Evolutionary conservation across 2,329 filamentous ascomycete genomes (phyloP), one percentile per base, ranked within the genome.

Genomic region (Aspergillus ibericus): DNA sequence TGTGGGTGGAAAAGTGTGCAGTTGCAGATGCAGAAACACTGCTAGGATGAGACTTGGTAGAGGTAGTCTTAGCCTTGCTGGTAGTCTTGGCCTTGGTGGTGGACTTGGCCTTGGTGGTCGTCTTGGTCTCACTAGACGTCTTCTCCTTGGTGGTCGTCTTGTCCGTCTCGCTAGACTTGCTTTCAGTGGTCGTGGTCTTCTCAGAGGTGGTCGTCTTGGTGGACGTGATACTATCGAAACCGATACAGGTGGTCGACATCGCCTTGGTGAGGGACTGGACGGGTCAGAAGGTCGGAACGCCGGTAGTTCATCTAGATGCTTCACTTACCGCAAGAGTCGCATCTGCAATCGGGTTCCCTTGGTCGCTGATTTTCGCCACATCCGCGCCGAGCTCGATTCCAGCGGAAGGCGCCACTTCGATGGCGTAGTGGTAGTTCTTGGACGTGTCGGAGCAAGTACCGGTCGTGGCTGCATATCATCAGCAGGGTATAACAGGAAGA

Each of bases 371-470:
- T 38, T 61, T 55, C 6, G 62, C 38, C 29, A 61, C 36, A 12
- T 59, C 54, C 3, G 58, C 60, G n/a, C 59, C 52, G 16, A 64
- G 58, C 52, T 49, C 63, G 34, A 64, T 48, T 6, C 62, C 60
- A 12, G 59, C 58, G 12, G 48, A 54, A 25, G 62, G 60, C 5
- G 18, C 32, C 22, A 64, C 32, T 34, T 40, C 51, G 51, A 53
- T 42, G 6, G 51, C 51, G 38, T 53, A 53, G 58, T 52, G 55
- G 52, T 50, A 27, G 9, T 52, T 20, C 44, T 16, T 29, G 25
- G n/a, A 12, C 25, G 38, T 32, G 9, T 35, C 44, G 42, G 34
- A 52, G 16, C 62, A 64, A 2, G 47, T 61, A 5, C 51, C 55
- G n/a, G 53, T 47, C 12, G 59, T 56, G 32, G 58, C 62, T 64